Conservation (phyloP, 805 yeast genomes). For the Metschnikowia gelsemii region DNA sequence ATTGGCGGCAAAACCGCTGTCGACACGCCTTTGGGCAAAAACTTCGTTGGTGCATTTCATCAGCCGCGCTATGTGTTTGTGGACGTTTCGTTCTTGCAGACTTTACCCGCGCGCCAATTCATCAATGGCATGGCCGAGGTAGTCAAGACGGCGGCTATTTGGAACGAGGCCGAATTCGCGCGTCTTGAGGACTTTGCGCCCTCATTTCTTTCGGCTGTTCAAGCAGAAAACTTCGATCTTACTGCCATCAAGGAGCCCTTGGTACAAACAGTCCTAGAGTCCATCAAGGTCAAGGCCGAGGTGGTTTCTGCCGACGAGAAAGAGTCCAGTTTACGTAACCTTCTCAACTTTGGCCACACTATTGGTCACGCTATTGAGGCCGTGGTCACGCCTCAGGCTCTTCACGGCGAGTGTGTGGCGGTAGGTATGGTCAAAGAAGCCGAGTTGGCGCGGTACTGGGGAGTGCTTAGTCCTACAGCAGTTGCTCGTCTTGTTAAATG, state of each 20-base stretch:
- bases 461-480: constrained; percentile 86
- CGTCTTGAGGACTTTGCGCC: constrained; percentile 76
- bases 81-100: constrained; percentile 81
- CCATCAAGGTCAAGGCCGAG: constrained; percentile 86
- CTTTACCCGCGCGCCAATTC: constrained; percentile 90
- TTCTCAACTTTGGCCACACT: constrained; percentile 93
- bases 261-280: constrained; percentile 75
- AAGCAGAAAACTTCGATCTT: too few relatives aligned
- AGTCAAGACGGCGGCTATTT: constrained; percentile 95
- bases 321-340: constrained; percentile 89
- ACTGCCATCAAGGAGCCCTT: constrained; percentile 69
- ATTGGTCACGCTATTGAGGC: constrained; percentile 99
- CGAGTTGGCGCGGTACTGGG: constrained; percentile 88
- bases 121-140: constrained; percentile 99
- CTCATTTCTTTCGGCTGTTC: constrained; percentile 74
- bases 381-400: constrained; percentile 90
- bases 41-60: constrained; percentile 96
- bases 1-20: constrained; percentile 99
- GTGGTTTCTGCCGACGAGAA: constrained; percentile 94
- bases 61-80: constrained; percentile 88
- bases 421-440: constrained; percentile 94
- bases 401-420: constrained; percentile 99
- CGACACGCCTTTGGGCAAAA: constrained; percentile 94
- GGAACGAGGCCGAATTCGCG: constrained; percentile 87
- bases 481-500: constrained; percentile 87